A percentile compares a stretch with the other conserved stretches of the same genome.
phyloP scores from a whole-genome alignment of 164 flowering plant genomes.

The Stephania cephalantha region DNA sequence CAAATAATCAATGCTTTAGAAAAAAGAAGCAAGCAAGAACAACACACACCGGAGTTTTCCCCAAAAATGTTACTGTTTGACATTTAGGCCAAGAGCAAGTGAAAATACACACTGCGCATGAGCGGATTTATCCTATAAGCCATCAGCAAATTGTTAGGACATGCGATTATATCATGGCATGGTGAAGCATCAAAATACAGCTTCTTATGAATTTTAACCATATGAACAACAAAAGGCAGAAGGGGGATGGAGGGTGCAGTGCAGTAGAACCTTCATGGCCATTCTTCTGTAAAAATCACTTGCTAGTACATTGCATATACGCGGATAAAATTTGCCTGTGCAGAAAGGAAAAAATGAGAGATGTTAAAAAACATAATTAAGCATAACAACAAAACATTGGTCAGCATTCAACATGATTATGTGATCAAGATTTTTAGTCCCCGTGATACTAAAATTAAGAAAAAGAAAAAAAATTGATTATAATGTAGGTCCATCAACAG shows the following conservation, averaged over 20 bases:
- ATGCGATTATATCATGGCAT: constrained; percentile 26
- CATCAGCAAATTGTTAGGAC: constrained; percentile 80
- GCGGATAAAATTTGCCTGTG: too few relatives aligned
- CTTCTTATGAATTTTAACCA: too few relatives aligned
- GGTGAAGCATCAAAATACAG: neutral
- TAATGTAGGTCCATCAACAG: too few relatives aligned
- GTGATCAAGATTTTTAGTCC: too few relatives aligned
- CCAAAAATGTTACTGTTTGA: constrained; percentile 75
- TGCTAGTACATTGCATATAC: constrained; percentile 40
- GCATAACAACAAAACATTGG: too few relatives aligned
- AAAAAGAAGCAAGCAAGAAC: neutral
- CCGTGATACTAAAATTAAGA: too few relatives aligned
- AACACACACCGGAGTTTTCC: constrained; percentile 72
- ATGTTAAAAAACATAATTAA: neutral
- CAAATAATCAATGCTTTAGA: neutral
- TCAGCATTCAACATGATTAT: too few relatives aligned
- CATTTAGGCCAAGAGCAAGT: constrained; percentile 74
- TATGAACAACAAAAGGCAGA: neutral
- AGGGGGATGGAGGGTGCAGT: neutral
- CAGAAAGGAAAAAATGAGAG: constrained; percentile 1
- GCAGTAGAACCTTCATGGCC: constrained; percentile 79
- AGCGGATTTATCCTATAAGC: constrained; percentile 95
- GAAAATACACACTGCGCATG: constrained; percentile 88
- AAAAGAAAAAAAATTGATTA: too few relatives aligned
- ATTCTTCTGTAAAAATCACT: constrained; percentile 93